Evolutionary conservation across 1,139 yeast species (phyloP), one percentile per base, ranked within the genome.

Genomic region (Yamadazyma buinensis): DNA sequence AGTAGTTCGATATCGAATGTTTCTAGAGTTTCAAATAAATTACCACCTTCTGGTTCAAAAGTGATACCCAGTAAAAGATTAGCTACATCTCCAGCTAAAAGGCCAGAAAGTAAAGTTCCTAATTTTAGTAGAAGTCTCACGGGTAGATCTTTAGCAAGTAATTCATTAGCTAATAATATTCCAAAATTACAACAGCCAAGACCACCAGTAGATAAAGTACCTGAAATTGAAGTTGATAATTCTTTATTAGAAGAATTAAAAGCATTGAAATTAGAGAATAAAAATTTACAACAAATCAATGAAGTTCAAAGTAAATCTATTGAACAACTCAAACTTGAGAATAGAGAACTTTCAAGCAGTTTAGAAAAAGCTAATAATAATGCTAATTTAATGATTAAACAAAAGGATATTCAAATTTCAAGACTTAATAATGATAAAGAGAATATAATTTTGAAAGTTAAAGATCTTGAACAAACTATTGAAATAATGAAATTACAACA

Each of bases 21-120:
- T 33, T 22, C 15, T 33, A 39, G 15, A 41, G 35, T 32, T 33
- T 30, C 35, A 32, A 12, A 30, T 33, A 29, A 20, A 23, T 33
- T 14, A 7, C 15, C 6, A 6, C 15, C 7, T 21, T 15, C 24
- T 4, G 21, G 28, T 13, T 7, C 32, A 11, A 30, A 14, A 15
- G 44, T 56, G 2, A 62, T 81, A 12, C 88, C 87, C 2, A 64
- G 83, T 2, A 82, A 82, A 46, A 64, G 90, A 43, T 67, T 73
- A 0, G 84, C 87, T 0, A 64, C 84, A 0, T 80, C 87, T 0
- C 88, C 88, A 0, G 69, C 77, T 20, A 80, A 78, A 45, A 58
- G 75, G 20, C 54, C 57, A 27, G 56, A 57, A 32, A 47, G 55
- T 7, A 62, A 62, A 40, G 54, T 54, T 2, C 43, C 62, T 0